Evolutionary conservation across 768 basidiomycete genomes (phyloP).

Genomic region (Tylopilus cervinicoccineus): DNA sequence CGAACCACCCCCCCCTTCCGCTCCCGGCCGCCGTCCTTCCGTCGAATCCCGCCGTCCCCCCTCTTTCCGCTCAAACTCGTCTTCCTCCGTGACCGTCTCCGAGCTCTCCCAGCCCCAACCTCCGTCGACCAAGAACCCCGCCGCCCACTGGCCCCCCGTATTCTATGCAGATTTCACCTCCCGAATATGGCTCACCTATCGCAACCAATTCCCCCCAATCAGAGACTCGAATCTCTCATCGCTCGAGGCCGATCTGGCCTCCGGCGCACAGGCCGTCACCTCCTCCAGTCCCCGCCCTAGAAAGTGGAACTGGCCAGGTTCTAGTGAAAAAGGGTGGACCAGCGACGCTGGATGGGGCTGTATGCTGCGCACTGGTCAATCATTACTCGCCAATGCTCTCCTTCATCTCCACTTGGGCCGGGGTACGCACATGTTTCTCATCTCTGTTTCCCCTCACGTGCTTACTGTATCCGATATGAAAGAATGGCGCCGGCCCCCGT

Average conservation of each 20-base stretch:
- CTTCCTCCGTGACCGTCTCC: slow-evolving; percentile 35
- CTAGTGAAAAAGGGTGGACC: slow-evolving; percentile 76
- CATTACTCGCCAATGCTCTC: slow-evolving; percentile 77
- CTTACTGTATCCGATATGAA: slow-evolving; percentile 10
- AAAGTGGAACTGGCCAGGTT: slow-evolving; percentile 60
- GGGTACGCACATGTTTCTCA: slow-evolving; percentile 38
- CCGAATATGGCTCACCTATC: slow-evolving; percentile 89
- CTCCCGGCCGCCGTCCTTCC: slow-evolving; percentile 36
- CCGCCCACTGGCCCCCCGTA: slow-evolving; percentile 64
- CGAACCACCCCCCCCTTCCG: slow-evolving; percentile 38
- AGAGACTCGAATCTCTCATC: slow-evolving; percentile 51
- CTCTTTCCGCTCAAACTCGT: slow-evolving; percentile 43
- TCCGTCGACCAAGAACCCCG: slow-evolving; percentile 28
- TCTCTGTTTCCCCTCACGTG: not conserved
- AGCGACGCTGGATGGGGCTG: slow-evolving; percentile 90
- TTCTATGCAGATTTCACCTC: slow-evolving; percentile 91
- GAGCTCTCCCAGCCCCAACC: slow-evolving; percentile 38
- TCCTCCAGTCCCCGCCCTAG: slow-evolving; percentile 42
- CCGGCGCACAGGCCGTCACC: slow-evolving; percentile 30
- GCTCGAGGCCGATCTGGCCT: slow-evolving; percentile 36
- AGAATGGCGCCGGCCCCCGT: slow-evolving; percentile 85
- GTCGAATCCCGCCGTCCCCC: slow-evolving; percentile 38
- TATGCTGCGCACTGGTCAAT: slow-evolving; percentile 87
- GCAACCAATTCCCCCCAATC: slow-evolving; percentile 81
- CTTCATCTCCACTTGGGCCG: slow-evolving; percentile 71